Percentiles rank a stretch among this genome's conserved stretches.
These are phyloP conservation scores for Sclerotinia sclerotiorum DNA, from an alignment of 2,329 filamentous ascomycete genomes.

Conservation along the genomic window DNA sequence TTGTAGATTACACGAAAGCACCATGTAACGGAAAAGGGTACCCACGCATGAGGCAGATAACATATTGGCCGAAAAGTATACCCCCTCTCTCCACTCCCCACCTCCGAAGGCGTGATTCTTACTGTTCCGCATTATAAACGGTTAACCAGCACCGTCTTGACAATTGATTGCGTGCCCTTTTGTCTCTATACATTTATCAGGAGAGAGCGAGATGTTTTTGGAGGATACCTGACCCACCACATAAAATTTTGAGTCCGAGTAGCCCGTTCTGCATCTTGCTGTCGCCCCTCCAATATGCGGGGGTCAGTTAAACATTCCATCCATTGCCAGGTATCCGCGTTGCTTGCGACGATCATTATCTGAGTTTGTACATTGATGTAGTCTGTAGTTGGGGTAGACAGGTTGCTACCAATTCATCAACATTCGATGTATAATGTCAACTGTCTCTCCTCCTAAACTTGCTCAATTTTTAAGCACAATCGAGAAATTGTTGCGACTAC, in stretches of 20 bases:
- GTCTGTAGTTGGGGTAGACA: not conserved
- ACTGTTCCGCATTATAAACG: constrained; percentile 1
- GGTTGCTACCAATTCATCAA: not conserved
- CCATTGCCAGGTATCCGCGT: not conserved
- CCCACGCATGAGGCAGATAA: not conserved
- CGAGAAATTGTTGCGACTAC: constrained; percentile 84
- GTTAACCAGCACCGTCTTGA: constrained; percentile 28
- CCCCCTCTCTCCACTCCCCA: constrained; percentile 5
- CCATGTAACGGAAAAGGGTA: constrained; percentile 1
- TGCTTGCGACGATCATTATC: not conserved
- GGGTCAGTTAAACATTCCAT: not conserved
- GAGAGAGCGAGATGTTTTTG: constrained; percentile 11
- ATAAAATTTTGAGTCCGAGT: constrained; percentile 9
- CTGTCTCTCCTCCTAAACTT: not conserved
- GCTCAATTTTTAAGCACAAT: constrained; percentile 58
- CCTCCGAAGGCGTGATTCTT: constrained; percentile 10
- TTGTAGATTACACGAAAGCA: not conserved
- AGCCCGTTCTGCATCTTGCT: not conserved
- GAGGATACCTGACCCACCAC: constrained; percentile 7
- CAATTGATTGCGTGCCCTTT: constrained; percentile 33
- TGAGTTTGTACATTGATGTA: not conserved
- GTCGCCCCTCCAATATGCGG: not conserved
- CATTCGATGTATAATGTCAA: not conserved
- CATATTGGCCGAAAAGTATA: not conserved
- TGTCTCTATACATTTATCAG: not conserved